Evolutionary conservation across 176 grass and related monocot species (phyloP).

Genomic region (Hordeum marinum): DNA sequence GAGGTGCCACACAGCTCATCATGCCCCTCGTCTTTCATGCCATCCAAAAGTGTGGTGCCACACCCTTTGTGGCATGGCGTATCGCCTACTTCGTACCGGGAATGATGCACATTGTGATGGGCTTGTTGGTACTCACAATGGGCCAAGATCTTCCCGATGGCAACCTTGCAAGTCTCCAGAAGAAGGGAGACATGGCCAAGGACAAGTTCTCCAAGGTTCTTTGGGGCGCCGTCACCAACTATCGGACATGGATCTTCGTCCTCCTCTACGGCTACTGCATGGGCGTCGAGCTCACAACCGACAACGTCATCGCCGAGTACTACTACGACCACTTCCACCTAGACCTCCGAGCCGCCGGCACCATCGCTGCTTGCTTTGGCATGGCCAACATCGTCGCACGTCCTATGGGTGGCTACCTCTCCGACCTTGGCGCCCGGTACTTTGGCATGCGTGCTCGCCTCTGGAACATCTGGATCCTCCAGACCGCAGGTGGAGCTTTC

Average conservation of each 20-base stretch:
- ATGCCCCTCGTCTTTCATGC: neutral
- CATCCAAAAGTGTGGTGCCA: neutral
- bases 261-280: conserved; percentile 88
- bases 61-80: neutral
- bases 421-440: conserved; percentile 39
- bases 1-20: neutral
- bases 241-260: conserved; percentile 83
- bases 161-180: conserved; percentile 33
- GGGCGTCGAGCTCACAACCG: conserved; percentile 88
- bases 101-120: neutral
- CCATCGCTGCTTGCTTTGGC: conserved; percentile 76
- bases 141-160: neutral
- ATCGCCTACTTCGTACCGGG: neutral
- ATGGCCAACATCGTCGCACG: conserved; percentile 77
- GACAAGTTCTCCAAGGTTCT: conserved; percentile 76
- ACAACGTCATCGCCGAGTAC: conserved; percentile 93
- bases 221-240: conserved; percentile 61
- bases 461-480: conserved; percentile 90
- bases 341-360: conserved; percentile 60
- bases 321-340: conserved; percentile 75
- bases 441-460: conserved; percentile 74
- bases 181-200: conserved; percentile 46
- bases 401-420: conserved; percentile 53
- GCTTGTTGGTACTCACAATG: neutral
- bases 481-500: conserved; percentile 78